phyloP scores from a whole-genome alignment of 352 stramenopile species.

The Phytophthora palmivora region DNA sequence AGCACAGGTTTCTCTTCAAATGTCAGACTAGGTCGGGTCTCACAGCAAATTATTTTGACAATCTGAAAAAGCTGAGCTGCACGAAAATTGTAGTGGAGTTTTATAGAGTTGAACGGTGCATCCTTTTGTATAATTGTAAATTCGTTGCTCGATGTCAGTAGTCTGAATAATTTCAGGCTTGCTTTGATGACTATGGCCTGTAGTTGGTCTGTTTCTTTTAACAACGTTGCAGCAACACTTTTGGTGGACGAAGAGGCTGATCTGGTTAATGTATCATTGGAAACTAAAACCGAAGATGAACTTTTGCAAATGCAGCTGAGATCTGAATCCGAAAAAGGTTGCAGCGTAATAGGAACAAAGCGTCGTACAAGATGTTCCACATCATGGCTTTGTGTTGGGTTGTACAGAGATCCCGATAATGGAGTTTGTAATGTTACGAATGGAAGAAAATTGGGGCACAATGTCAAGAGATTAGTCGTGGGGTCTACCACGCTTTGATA shows the following conservation, averaged over 20 bases:
- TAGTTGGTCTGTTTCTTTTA: conserved; percentile 49
- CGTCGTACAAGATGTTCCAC: conserved; percentile 37
- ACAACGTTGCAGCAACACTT: not conserved
- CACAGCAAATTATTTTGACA: conserved; percentile 51
- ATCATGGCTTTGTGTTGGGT: conserved; percentile 1
- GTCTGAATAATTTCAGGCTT: conserved; percentile 59
- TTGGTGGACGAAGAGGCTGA: not conserved
- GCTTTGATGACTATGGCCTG: conserved; percentile 55
- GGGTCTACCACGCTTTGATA: conserved; percentile 51
- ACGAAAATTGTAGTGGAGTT: conserved; percentile 66
- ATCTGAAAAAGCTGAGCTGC: conserved; percentile 51
- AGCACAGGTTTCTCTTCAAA: conserved; percentile 57
- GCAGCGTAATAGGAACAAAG: conserved; percentile 48
- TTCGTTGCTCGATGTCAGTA: conserved; percentile 44
- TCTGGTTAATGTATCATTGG: not conserved
- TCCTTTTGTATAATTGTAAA: conserved; percentile 29
- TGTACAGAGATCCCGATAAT: not conserved
- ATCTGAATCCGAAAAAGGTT: conserved; percentile 47
- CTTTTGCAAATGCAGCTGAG: conserved; percentile 59
- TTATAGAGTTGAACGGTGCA: conserved; percentile 23
- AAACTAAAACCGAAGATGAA: not conserved
- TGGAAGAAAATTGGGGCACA: conserved; percentile 35
- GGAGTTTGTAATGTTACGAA: conserved; percentile 39
- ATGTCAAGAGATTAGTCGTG: conserved; percentile 34
- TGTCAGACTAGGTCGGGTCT: conserved; percentile 37